Percentiles rank a stretch among this genome's conserved stretches.
These are phyloP conservation scores for Diaporthe citriasiana DNA, from an alignment of 2,329 filamentous ascomycete species.

Conservation along the genomic window DNA sequence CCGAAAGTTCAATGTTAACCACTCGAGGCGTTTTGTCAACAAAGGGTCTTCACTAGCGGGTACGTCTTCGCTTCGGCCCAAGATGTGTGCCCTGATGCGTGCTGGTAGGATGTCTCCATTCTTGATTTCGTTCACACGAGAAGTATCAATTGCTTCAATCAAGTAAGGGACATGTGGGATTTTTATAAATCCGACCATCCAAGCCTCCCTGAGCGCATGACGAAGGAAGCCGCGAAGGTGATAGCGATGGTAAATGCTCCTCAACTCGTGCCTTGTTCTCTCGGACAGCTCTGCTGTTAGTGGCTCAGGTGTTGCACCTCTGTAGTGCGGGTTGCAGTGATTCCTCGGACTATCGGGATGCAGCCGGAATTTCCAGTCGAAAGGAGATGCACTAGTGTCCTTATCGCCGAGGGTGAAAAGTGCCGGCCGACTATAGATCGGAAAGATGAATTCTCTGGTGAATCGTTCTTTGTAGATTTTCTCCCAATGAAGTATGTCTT, in stretches of 20 bases:
- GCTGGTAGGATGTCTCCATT: background rate
- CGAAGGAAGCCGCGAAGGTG: background rate
- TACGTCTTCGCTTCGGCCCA: background rate
- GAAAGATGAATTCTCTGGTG: background rate
- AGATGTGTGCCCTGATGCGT: background rate
- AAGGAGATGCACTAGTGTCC: background rate
- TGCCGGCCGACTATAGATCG: background rate
- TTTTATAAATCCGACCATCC: background rate
- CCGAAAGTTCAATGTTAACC: background rate
- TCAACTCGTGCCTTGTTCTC: background rate
- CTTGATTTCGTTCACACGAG: background rate
- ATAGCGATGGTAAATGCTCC: background rate
- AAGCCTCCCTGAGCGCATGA: background rate
- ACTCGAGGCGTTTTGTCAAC: background rate
- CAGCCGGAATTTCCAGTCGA: background rate
- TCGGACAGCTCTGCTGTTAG: background rate
- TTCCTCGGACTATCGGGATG: background rate
- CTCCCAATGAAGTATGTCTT: background rate
- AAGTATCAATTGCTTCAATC: background rate
- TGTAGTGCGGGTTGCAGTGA: conserved; percentile 1
- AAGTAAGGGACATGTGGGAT: background rate
- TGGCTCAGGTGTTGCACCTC: background rate
- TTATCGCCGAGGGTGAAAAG: background rate
- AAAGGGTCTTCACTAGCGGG: background rate
- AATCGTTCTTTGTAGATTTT: conserved; percentile 2